A percentile compares a stretch with the other conserved stretches of the same genome.
phyloP scores from a whole-genome alignment of 78 protist species.

The Polysphondylium violaceum region DNA sequence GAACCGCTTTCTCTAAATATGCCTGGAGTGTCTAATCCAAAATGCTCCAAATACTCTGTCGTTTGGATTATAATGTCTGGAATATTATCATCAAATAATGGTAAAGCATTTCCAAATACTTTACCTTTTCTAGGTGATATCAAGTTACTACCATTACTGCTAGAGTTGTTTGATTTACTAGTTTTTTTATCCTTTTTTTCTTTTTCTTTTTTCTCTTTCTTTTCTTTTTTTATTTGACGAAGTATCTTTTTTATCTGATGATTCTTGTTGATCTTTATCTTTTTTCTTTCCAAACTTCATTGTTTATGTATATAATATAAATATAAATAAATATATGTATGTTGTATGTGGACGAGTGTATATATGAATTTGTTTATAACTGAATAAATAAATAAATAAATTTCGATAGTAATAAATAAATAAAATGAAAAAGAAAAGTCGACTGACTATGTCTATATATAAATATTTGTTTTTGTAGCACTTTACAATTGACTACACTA shows the following conservation, averaged over 20 bases:
- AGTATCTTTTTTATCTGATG: background rate
- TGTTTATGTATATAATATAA: background rate
- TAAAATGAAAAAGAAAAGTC: conserved; percentile 9
- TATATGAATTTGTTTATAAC: too few species aligned
- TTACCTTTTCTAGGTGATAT: background rate
- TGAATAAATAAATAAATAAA: too few species aligned
- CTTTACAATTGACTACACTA: too few species aligned
- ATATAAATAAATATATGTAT: background rate
- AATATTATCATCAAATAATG: conserved; percentile 8
- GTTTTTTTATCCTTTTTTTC: background rate
- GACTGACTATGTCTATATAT: background rate
- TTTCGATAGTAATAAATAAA: background rate
- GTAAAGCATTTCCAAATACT: conserved; percentile 49
- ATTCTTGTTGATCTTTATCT: conserved; percentile 17
- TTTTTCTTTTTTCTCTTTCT: background rate
- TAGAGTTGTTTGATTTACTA: background rate
- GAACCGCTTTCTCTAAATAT: conserved; percentile 70
- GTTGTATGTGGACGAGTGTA: too few species aligned
- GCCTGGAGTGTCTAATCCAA: conserved; percentile 34
- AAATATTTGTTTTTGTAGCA: too few species aligned
- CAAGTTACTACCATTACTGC: background rate
- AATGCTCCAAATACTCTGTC: conserved; percentile 17
- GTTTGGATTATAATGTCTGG: conserved; percentile 34
- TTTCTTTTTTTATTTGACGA: conserved; percentile 8
- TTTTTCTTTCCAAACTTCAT: conserved; percentile 76